Percentiles rank a stretch among this genome's conserved stretches.
These are phyloP conservation scores for Cenococcum geophilum DNA, from an alignment of 495 filamentous ascomycete genomes.

Conservation along the genomic window DNA sequence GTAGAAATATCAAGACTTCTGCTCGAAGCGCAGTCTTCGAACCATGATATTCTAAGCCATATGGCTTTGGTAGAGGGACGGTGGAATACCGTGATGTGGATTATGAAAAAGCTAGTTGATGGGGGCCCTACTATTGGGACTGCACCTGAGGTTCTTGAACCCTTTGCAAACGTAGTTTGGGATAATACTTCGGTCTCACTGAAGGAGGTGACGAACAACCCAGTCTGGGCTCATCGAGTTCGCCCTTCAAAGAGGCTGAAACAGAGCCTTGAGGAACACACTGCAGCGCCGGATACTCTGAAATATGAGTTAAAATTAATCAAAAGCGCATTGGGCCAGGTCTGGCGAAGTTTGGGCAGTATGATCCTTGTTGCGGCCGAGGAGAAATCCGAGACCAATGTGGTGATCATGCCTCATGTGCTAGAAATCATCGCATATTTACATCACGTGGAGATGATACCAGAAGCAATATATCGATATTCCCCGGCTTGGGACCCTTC, in stretches of 20 bases:
- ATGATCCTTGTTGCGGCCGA: constrained; percentile 52
- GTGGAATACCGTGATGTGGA: constrained; percentile 39
- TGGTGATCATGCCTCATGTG: constrained; percentile 50
- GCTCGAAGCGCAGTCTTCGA: constrained; percentile 19
- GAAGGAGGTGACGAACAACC: constrained; percentile 23
- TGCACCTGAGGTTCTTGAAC: neutral
- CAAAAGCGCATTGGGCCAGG: constrained; percentile 37
- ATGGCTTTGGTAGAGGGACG: constrained; percentile 31
- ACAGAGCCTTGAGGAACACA: constrained; percentile 23
- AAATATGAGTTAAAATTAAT: neutral
- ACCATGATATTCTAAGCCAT: constrained; percentile 32
- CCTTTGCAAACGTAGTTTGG: constrained; percentile 15
- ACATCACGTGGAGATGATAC: constrained; percentile 52
- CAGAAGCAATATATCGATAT: constrained; percentile 54
- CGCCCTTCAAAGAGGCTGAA: constrained; percentile 4
- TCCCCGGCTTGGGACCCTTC: constrained; percentile 32
- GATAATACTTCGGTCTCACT: constrained; percentile 10
- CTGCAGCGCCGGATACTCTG: constrained; percentile 14
- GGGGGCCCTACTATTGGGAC: neutral
- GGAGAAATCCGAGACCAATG: constrained; percentile 13
- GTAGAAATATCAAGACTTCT: constrained; percentile 20
- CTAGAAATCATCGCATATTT: constrained; percentile 54
- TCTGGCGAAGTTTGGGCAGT: constrained; percentile 49
- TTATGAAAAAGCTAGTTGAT: constrained; percentile 33
- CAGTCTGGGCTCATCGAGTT: constrained; percentile 10